A percentile compares a stretch with the other conserved stretches of the same genome.
These are phyloP conservation scores for Spathaspora sp. DNA, from an alignment of 1,139 yeast genomes.

Conservation along the genomic window DNA sequence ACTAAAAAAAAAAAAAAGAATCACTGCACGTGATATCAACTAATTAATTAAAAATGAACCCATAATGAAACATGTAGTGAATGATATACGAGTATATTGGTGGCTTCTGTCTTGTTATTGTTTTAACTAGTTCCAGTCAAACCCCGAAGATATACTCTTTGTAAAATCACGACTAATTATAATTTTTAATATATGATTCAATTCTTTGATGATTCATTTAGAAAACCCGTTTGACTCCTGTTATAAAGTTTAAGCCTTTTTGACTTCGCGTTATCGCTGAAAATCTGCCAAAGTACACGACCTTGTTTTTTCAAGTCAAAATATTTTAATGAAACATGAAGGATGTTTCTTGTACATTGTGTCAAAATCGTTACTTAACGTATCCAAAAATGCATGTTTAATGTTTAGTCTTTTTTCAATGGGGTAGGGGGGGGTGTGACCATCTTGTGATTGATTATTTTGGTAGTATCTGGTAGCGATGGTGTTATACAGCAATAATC, in stretches of 20 bases:
- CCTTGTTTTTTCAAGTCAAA: neutral
- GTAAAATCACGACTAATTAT: neutral
- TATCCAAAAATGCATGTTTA: too few relatives aligned
- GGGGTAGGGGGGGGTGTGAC: too few relatives aligned
- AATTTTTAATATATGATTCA: neutral
- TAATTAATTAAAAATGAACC: neutral
- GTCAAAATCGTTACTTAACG: too few relatives aligned
- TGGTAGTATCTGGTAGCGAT: too few relatives aligned
- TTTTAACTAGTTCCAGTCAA: neutral
- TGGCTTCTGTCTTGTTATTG: neutral
- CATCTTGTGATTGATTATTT: too few relatives aligned
- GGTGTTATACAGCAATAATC: too few relatives aligned
- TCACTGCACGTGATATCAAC: slow-evolving; percentile 5
- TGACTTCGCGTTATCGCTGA: slow-evolving; percentile 1
- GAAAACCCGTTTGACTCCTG: neutral
- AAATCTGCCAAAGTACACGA: neutral
- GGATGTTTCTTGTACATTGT: too few relatives aligned
- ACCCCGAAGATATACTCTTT: neutral
- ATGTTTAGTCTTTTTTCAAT: too few relatives aligned
- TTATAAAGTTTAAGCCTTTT: neutral
- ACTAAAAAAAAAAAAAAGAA: neutral
- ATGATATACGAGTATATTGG: neutral
- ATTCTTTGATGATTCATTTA: neutral
- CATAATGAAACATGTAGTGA: neutral
- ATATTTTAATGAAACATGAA: neutral